Conservation (phyloP, 768 basidiomycete genomes). For the Sistotremastrum suecicum region DNA sequence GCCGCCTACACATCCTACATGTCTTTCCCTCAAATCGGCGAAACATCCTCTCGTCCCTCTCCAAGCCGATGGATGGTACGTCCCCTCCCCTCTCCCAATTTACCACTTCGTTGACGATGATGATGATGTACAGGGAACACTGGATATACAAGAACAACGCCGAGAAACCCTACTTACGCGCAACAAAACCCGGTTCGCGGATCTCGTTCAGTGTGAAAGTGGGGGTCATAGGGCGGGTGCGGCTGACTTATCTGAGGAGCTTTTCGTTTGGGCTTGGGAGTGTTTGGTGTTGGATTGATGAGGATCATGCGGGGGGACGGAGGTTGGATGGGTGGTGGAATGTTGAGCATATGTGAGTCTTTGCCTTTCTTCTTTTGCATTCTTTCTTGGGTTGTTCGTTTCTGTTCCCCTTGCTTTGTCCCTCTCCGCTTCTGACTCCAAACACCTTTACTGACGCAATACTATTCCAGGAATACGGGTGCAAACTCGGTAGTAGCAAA, state of each 20-base stretch:
- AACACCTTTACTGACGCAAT: too few species aligned
- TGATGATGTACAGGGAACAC: not conserved
- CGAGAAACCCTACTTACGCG: constrained; percentile 4
- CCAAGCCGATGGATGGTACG: constrained; percentile 5
- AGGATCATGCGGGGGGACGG: not conserved
- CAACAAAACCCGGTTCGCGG: not conserved
- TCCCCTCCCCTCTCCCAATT: not conserved
- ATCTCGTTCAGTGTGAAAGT: constrained; percentile 3
- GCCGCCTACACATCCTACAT: not conserved
- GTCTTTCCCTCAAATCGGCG: constrained; percentile 1
- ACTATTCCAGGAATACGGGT: too few species aligned
- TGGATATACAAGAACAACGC: constrained; percentile 1
- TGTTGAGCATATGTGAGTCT: too few species aligned
- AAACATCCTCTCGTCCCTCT: constrained; percentile 5
- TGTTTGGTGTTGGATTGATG: constrained; percentile 6
- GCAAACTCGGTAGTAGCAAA: too few species aligned
- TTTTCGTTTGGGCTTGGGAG: constrained; percentile 4
- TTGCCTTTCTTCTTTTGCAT: too few species aligned
- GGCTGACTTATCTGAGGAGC: constrained; percentile 4
- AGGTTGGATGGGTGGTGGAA: constrained; percentile 3
- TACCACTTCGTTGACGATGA: not conserved
- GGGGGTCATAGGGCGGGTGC: constrained; percentile 4
- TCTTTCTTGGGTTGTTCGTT: too few species aligned
- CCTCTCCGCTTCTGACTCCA: too few species aligned
- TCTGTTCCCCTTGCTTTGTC: too few species aligned